These are phyloP conservation scores for Schizonepeta tenuifolia DNA, from an alignment of 257 asterid genomes.

Conservation along the genomic window DNA sequence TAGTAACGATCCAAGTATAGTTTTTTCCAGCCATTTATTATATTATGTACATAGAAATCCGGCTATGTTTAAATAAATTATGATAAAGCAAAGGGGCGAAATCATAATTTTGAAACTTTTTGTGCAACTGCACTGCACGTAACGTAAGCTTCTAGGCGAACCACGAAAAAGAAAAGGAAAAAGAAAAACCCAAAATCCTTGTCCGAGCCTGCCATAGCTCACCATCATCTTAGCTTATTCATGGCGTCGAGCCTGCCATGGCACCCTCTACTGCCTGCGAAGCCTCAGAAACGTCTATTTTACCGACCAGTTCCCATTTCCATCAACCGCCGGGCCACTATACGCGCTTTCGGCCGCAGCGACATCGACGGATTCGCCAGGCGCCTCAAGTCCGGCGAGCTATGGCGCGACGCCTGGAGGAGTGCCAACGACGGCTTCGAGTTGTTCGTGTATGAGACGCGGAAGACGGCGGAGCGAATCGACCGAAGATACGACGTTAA, in stretches of 20 bases:
- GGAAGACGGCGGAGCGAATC: conserved; percentile 85
- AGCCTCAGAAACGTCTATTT: conserved; percentile 21
- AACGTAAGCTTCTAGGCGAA: conserved; percentile 30
- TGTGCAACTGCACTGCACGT: neutral
- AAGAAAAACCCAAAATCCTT: neutral
- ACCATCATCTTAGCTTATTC: conserved; percentile 33
- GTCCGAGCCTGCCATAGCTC: conserved; percentile 12
- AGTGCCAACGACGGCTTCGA: conserved; percentile 89
- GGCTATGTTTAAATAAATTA: conserved; percentile 3
- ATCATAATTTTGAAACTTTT: conserved; percentile 5
- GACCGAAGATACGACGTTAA: conserved; percentile 77
- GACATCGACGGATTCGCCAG: conserved; percentile 83
- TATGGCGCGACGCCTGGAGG: conserved; percentile 81
- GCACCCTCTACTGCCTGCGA: conserved; percentile 57
- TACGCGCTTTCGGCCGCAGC: conserved; percentile 78
- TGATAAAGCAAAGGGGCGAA: conserved; percentile 21
- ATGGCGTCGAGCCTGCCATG: conserved; percentile 78
- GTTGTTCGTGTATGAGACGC: conserved; percentile 68
- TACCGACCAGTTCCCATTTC: conserved; percentile 28
- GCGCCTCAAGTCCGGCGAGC: conserved; percentile 76
- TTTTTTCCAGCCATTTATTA: too few species aligned
- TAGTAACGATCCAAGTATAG: too few species aligned
- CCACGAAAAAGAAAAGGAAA: conserved; percentile 27
- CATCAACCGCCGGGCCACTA: conserved; percentile 40
- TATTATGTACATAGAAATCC: too few species aligned